phyloP scores from a whole-genome alignment of 768 basidiomycete species.

The Russula emetica region DNA sequence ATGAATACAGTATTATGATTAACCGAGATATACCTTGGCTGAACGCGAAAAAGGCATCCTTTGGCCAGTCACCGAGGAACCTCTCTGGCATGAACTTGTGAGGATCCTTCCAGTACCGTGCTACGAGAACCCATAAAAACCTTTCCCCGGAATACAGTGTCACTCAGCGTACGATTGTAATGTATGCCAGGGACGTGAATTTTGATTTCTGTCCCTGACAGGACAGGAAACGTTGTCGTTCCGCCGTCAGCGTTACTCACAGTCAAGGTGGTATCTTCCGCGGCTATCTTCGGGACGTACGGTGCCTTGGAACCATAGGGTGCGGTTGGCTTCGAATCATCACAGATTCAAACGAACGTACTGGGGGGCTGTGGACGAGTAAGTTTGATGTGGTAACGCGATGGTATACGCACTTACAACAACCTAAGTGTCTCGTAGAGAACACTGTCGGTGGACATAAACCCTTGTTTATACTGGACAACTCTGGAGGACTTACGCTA shows the following conservation, averaged over 20 bases:
- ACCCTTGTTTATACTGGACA: too few species aligned
- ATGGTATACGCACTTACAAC: too few species aligned
- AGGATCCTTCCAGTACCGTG: conserved; percentile 54
- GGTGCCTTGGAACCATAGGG: conserved; percentile 38
- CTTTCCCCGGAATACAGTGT: not conserved
- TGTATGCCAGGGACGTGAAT: conserved; percentile 43
- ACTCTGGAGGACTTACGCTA: conserved; percentile 21
- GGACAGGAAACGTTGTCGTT: conserved; percentile 40
- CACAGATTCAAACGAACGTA: not conserved
- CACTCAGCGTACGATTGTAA: conserved; percentile 42
- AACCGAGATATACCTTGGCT: conserved; percentile 24
- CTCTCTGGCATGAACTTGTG: conserved; percentile 41
- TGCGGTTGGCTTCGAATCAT: not conserved
- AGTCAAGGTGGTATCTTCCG: conserved; percentile 44
- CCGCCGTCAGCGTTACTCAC: conserved; percentile 39
- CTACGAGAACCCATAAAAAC: conserved; percentile 32
- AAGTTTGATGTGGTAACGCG: too few species aligned
- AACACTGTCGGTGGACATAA: too few species aligned
- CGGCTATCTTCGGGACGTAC: conserved; percentile 42
- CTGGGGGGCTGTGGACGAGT: conserved; percentile 10
- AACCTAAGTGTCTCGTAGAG: too few species aligned
- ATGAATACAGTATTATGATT: not conserved
- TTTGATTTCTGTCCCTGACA: conserved; percentile 40
- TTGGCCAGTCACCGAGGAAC: conserved; percentile 35
- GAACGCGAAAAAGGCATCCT: conserved; percentile 37